Evolutionary conservation across 208 protist species (phyloP).

Genomic region (Leishmania turanica): DNA sequence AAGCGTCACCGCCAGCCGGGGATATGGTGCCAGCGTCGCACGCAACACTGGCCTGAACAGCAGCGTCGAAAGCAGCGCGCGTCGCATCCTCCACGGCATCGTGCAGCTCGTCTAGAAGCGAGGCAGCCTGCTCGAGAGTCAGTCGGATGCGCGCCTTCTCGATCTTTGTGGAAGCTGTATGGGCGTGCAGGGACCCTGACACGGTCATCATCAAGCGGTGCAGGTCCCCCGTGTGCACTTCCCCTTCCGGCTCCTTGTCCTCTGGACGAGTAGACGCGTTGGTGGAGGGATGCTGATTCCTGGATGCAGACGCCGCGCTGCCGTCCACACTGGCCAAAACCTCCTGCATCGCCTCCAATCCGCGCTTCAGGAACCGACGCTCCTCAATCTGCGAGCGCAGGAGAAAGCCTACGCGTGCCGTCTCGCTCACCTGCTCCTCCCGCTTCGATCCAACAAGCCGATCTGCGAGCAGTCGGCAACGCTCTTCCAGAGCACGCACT

Average conservation of each 20-base stretch:
- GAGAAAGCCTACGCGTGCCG: constrained; percentile 63
- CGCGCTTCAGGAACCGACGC: constrained; percentile 56
- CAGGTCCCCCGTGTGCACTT: constrained; percentile 43
- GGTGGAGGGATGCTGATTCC: not conserved
- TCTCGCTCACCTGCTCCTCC: constrained; percentile 60
- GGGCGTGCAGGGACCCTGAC: constrained; percentile 38
- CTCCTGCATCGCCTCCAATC: constrained; percentile 45
- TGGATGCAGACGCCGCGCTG: not conserved
- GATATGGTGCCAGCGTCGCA: constrained; percentile 2
- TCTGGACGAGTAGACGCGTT: not conserved
- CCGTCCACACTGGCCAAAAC: constrained; percentile 14
- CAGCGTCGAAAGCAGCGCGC: constrained; percentile 44
- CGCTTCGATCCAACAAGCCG: constrained; percentile 47
- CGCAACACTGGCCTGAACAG: not conserved
- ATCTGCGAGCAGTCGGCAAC: constrained; percentile 56
- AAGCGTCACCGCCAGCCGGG: not conserved
- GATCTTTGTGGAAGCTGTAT: constrained; percentile 44
- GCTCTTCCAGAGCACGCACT: constrained; percentile 40
- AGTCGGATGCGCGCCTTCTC: constrained; percentile 51
- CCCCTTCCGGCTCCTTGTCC: not conserved
- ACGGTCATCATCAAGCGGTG: constrained; percentile 41
- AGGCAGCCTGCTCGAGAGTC: constrained; percentile 36
- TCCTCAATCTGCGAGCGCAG: constrained; percentile 76
- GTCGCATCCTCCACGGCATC: constrained; percentile 46
- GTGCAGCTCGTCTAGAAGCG: constrained; percentile 48